Conservation (phyloP, 2,329 filamentous ascomycete genomes). For the Neofusicoccum laricinum region DNA sequence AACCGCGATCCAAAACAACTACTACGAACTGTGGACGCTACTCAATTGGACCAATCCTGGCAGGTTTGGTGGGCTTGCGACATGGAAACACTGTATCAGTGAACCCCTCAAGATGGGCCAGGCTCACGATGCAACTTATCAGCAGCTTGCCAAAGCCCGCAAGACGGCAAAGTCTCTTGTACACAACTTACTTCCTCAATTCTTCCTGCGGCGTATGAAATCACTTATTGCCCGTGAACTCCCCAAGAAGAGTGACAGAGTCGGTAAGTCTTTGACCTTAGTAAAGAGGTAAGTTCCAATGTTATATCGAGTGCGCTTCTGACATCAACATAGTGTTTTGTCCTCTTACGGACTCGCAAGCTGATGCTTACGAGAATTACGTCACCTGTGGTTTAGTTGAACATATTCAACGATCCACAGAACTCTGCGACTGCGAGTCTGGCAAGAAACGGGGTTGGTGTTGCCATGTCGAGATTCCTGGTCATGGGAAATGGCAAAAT, state of each 20-base stretch:
- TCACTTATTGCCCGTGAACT: constrained; percentile 86
- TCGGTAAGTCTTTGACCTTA: constrained; percentile 45
- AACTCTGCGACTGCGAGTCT: constrained; percentile 68
- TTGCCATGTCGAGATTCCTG: constrained; percentile 60
- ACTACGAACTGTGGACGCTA: constrained; percentile 94
- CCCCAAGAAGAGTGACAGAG: constrained; percentile 89
- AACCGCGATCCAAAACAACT: constrained; percentile 96
- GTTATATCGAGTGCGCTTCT: not conserved
- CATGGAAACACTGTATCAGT: constrained; percentile 77
- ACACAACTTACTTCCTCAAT: constrained; percentile 79
- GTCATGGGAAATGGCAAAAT: constrained; percentile 65
- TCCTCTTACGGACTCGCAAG: constrained; percentile 77
- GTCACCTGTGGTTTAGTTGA: constrained; percentile 69
- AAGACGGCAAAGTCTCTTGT: constrained; percentile 82
- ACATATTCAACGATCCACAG: constrained; percentile 64
- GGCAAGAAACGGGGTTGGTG: constrained; percentile 77
- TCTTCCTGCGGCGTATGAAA: constrained; percentile 93
- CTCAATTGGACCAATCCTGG: constrained; percentile 96
- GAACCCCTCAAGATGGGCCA: constrained; percentile 82
- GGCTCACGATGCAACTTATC: constrained; percentile 82
- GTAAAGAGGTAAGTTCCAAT: not conserved
- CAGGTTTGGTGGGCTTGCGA: constrained; percentile 60
- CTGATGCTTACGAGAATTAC: constrained; percentile 78
- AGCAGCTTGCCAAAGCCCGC: constrained; percentile 76
- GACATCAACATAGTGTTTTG: constrained; percentile 64